Conservation (phyloP, 495 filamentous ascomycete genomes). For the Margaritispora aquatica region DNA sequence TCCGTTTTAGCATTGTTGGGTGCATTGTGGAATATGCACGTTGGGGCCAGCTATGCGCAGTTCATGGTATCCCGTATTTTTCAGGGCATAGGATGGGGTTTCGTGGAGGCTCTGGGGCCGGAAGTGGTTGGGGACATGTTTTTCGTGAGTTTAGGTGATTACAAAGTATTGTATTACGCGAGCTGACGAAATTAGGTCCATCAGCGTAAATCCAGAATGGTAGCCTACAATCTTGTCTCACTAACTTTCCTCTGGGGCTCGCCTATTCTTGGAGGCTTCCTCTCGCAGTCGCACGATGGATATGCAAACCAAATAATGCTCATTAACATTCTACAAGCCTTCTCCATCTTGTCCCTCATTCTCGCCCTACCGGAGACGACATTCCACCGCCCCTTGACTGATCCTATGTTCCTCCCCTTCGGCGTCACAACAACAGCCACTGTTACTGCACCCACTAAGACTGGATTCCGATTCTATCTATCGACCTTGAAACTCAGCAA, state of each 20-base stretch:
- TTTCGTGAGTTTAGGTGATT: constrained; percentile 34
- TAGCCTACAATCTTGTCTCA: constrained; percentile 33
- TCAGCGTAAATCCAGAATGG: constrained; percentile 32
- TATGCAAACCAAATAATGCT: constrained; percentile 40
- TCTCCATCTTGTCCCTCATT: constrained; percentile 37
- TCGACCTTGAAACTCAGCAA: constrained; percentile 33
- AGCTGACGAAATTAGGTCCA: constrained; percentile 37
- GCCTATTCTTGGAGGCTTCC: constrained; percentile 41
- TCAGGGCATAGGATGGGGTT: constrained; percentile 47
- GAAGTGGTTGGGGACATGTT: constrained; percentile 44
- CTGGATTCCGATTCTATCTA: constrained; percentile 29
- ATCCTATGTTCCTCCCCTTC: constrained; percentile 4
- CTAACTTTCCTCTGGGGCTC: constrained; percentile 41
- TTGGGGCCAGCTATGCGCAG: constrained; percentile 31
- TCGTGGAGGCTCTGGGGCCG: constrained; percentile 40
- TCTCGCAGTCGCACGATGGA: constrained; percentile 29
- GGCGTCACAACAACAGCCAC: constrained; percentile 27
- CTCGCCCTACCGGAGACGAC: constrained; percentile 43
- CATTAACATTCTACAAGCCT: constrained; percentile 37
- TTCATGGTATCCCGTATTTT: constrained; percentile 44
- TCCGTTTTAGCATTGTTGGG: constrained; percentile 37
- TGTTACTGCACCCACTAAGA: constrained; percentile 26
- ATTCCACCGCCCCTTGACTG: constrained; percentile 31
- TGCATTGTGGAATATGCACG: constrained; percentile 40
- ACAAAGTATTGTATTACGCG: background rate